A percentile compares a stretch with the other conserved stretches of the same genome.
Evolutionary conservation across 2,329 filamentous ascomycete genomes (phyloP).

Genomic region (Calonectria honghensis): DNA sequence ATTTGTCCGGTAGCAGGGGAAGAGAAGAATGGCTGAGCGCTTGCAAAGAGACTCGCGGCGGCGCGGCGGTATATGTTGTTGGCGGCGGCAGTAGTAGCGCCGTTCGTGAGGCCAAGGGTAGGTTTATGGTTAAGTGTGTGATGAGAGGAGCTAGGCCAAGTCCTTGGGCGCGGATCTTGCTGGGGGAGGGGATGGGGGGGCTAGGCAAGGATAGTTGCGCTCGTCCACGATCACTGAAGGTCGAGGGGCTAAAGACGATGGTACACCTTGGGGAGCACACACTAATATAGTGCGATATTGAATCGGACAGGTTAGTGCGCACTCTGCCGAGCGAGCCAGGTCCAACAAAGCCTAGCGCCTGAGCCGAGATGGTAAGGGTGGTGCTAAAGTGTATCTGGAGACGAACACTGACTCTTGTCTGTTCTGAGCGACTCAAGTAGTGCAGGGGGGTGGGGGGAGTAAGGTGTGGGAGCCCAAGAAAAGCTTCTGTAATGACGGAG

Average conservation of each 20-base stretch:
- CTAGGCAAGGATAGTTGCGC: constrained; percentile 57
- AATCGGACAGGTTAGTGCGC: constrained; percentile 56
- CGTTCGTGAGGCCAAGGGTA: constrained; percentile 55
- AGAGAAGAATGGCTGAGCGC: constrained; percentile 56
- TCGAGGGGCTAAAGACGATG: constrained; percentile 54
- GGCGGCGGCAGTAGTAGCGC: constrained; percentile 60
- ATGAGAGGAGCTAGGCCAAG: constrained; percentile 59
- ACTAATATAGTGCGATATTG: constrained; percentile 65
- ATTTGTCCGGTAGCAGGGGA: constrained; percentile 55
- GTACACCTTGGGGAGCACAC: constrained; percentile 61
- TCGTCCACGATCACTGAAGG: constrained; percentile 57
- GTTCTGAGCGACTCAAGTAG: constrained; percentile 52
- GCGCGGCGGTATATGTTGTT: constrained; percentile 61
- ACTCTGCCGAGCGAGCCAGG: constrained; percentile 59
- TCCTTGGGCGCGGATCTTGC: constrained; percentile 59
- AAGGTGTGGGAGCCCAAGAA: constrained; percentile 47
- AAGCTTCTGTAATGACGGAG: constrained; percentile 53
- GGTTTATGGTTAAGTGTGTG: constrained; percentile 58
- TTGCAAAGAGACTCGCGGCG: constrained; percentile 58
- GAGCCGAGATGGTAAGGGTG: constrained; percentile 55
- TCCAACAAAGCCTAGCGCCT: constrained; percentile 61
- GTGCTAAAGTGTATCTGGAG: constrained; percentile 55
- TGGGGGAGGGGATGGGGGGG: constrained; percentile 54
- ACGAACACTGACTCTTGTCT: constrained; percentile 57
- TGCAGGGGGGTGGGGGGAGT: constrained; percentile 46